Evolutionary conservation across 257 asterid genomes (phyloP), one percentile per base, ranked within the genome.

Genomic region (Rhazya stricta): DNA sequence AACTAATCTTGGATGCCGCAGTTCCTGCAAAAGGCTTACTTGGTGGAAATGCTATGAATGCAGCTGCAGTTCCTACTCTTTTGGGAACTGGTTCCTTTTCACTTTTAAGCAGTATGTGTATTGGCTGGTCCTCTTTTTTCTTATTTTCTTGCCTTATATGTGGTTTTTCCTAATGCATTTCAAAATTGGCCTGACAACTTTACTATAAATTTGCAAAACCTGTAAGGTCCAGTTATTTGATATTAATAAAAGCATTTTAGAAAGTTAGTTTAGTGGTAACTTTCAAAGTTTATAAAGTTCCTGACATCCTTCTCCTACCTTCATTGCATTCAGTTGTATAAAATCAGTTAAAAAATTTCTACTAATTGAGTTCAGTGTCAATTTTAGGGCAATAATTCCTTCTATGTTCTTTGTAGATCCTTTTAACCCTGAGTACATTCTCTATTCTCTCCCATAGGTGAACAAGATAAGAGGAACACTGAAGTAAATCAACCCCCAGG

Each of bases 21-120:
- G 84, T 85, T 82, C 96, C 92, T 48, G 74, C 89, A 15, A 85
- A 67, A 73, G 88, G 86, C 69, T 34, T 78, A 75, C 79, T 80
- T 78, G 87, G 88, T 68, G 83, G 91, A 76, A 84, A 81, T 86
- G 69, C 77, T 73, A 74, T 81, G 45, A 89, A 83, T 80, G 97
- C 98, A 79, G 91, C 98, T 86, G 83, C 84, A 76, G 98, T 90
- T 68, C 97, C 98, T 56, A 94, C 98, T 42, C 88, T 94, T 62
- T 83, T 94, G 43, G 98, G 98, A 80, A 85, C 93, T 81, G 92
- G 97, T 78, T 87, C 88, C 29, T 94, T 94, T 81, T 92, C 98
- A 32, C 92, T 94, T 84, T 76, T 94, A 57, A 78, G 89, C 71
- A 67, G 98, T 93, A 86, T 70, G 96, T 83, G 76, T 16, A 39